A percentile compares a stretch with the other conserved stretches of the same genome.
Conservation (phyloP, 768 basidiomycete species). For the Mycena chlorophos region DNA sequence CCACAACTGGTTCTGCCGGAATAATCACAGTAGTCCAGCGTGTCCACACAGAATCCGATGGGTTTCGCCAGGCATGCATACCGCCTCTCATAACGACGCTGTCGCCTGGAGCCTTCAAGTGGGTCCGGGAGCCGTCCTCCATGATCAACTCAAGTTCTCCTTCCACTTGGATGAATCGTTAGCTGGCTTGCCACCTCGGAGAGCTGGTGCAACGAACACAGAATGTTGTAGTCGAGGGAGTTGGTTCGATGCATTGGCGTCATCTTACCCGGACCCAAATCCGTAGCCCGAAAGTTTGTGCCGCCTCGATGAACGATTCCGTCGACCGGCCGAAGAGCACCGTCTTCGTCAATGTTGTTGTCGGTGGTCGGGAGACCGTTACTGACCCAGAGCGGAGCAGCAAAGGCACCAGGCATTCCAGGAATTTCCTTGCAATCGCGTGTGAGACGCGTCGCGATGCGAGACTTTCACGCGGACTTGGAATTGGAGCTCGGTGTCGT, state of each 20-base stretch:
- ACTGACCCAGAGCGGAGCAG: slow-evolving; percentile 51
- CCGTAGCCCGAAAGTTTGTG: slow-evolving; percentile 52
- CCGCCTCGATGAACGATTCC: slow-evolving; percentile 46
- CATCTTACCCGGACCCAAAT: slow-evolving; percentile 51
- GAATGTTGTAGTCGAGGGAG: slow-evolving; percentile 62
- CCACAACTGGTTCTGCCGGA: slow-evolving; percentile 53
- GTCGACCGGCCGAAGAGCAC: slow-evolving; percentile 42
- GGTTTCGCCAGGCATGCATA: slow-evolving; percentile 64
- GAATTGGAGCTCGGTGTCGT: slow-evolving; percentile 32
- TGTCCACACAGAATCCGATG: slow-evolving; percentile 44
- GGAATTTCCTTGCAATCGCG: slow-evolving; percentile 32
- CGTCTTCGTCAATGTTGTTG: slow-evolving; percentile 52
- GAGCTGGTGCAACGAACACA: slow-evolving; percentile 22
- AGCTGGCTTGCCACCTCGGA: not conserved
- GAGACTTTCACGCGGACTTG: slow-evolving; percentile 27
- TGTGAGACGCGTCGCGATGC: not conserved
- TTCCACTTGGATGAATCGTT: slow-evolving; percentile 38
- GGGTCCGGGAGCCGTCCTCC: slow-evolving; percentile 56
- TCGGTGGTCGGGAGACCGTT: slow-evolving; percentile 52
- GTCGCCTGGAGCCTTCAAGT: slow-evolving; percentile 56
- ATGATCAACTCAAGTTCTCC: slow-evolving; percentile 57
- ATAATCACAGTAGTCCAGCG: slow-evolving; percentile 55
- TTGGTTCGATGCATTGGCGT: slow-evolving; percentile 55
- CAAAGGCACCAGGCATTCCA: slow-evolving; percentile 35
- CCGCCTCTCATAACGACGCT: slow-evolving; percentile 58